phyloP scores from a whole-genome alignment of 2,329 filamentous ascomycete genomes.

The Penicillium brasilianum region DNA sequence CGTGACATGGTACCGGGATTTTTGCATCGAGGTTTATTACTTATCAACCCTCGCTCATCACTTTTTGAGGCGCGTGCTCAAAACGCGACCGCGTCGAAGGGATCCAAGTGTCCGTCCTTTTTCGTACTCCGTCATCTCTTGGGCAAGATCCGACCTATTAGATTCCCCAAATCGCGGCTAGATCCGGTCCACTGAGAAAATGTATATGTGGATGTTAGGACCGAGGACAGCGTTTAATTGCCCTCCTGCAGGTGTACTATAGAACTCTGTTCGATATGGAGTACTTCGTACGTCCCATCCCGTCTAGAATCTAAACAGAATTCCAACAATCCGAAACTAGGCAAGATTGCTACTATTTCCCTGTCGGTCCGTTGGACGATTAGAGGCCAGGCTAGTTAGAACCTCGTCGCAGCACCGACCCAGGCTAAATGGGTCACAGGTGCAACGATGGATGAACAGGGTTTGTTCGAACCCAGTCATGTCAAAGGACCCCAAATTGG shows the following conservation, averaged over 20 bases:
- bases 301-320: no score
- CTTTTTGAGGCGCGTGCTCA: slow-evolving; percentile 18
- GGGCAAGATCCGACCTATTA: slow-evolving; percentile 15
- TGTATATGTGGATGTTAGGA: neutral
- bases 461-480: neutral
- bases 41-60: slow-evolving; percentile 9
- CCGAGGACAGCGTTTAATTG: neutral
- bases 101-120: no score
- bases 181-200: slow-evolving; percentile 7
- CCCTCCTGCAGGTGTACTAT: neutral
- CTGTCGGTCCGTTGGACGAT: neutral
- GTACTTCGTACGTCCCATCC: no score
- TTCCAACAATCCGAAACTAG: no score
- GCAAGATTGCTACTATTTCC: neutral
- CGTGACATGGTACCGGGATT: slow-evolving; percentile 26
- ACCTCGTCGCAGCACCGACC: neutral
- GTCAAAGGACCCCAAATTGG: slow-evolving; percentile 5
- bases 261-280: neutral
- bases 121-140: neutral
- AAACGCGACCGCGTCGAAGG: slow-evolving; percentile 3
- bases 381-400: neutral
- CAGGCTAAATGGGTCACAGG: slow-evolving; percentile 22
- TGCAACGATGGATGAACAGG: slow-evolving; percentile 19
- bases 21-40: neutral
- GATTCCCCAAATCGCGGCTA: slow-evolving; percentile 20